phyloP scores from a whole-genome alignment of 352 stramenopile species.

The Pythium periplocum region DNA sequence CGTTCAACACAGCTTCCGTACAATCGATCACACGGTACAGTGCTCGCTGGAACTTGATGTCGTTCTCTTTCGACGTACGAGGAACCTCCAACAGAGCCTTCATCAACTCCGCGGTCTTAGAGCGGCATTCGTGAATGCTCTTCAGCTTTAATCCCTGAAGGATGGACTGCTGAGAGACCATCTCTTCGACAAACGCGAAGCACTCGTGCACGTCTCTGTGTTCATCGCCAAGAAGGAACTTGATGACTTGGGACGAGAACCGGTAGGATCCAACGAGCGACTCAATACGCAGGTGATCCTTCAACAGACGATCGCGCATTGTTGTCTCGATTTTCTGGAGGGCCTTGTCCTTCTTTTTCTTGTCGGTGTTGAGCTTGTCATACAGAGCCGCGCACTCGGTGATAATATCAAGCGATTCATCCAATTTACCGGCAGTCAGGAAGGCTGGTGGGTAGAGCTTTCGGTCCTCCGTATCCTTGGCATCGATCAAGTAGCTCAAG shows the following conservation, averaged over 20 bases:
- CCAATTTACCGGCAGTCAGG: conserved; percentile 79
- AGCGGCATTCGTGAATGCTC: conserved; percentile 66
- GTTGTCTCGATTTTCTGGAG: conserved; percentile 84
- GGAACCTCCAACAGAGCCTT: conserved; percentile 82
- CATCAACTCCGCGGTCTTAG: conserved; percentile 71
- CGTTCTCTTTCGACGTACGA: conserved; percentile 63
- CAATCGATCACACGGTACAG: conserved; percentile 85
- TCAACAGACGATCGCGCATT: conserved; percentile 79
- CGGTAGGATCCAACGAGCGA: conserved; percentile 83
- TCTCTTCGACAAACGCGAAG: conserved; percentile 85
- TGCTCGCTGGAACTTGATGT: conserved; percentile 84
- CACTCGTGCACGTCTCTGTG: conserved; percentile 81
- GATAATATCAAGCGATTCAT: conserved; percentile 85
- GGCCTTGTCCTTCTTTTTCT: conserved; percentile 87
- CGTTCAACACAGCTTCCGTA: conserved; percentile 75
- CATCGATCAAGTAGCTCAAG: conserved; percentile 84
- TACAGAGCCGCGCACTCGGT: conserved; percentile 73
- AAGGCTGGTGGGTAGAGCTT: conserved; percentile 85
- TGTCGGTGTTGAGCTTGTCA: conserved; percentile 79
- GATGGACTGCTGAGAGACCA: conserved; percentile 66
- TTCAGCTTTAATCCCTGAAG: conserved; percentile 81
- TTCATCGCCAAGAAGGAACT: conserved; percentile 75
- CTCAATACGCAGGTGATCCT: conserved; percentile 81
- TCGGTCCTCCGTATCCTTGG: conserved; percentile 60
- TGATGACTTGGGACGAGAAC: conserved; percentile 80